Evolutionary conservation across 164 flowering plant species (phyloP).

Genomic region (Chimonanthus praecox): DNA sequence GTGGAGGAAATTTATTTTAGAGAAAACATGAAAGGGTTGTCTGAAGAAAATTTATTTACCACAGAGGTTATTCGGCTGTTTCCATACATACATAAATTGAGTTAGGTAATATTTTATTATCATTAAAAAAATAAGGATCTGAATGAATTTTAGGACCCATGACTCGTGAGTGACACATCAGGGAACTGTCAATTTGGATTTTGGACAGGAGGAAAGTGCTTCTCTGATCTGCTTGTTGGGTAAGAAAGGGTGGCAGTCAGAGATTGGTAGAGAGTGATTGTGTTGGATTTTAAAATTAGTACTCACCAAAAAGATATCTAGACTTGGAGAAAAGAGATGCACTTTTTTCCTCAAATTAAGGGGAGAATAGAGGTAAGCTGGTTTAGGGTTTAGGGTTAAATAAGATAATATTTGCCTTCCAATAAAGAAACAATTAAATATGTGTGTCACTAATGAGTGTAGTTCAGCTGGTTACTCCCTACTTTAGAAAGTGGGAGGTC

Average conservation of each 20-base stretch:
- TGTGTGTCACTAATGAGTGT: no score
- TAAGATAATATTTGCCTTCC: not conserved
- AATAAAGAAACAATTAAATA: no score
- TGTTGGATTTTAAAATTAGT: not conserved
- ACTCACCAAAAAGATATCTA: constrained; percentile 9
- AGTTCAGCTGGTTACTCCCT: not conserved
- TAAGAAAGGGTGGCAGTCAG: not conserved
- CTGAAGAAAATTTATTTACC: not conserved
- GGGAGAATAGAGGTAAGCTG: not conserved
- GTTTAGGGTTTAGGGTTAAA: no score
- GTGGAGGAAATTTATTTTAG: not conserved
- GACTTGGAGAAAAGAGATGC: constrained; percentile 17
- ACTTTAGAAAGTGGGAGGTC: not conserved
- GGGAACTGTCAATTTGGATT: not conserved
- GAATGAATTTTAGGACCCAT: not conserved
- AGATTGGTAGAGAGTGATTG: not conserved
- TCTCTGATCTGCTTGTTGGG: not conserved
- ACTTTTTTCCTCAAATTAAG: not conserved
- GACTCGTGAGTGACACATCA: not conserved
- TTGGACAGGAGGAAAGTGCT: not conserved
- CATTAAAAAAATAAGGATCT: not conserved
- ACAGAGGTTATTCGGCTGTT: not conserved
- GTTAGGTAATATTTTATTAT: not conserved
- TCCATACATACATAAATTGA: not conserved
- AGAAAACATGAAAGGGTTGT: not conserved